These are phyloP conservation scores for Diutina siamensis DNA, from an alignment of 1,139 yeast genomes.

Conservation along the genomic window DNA sequence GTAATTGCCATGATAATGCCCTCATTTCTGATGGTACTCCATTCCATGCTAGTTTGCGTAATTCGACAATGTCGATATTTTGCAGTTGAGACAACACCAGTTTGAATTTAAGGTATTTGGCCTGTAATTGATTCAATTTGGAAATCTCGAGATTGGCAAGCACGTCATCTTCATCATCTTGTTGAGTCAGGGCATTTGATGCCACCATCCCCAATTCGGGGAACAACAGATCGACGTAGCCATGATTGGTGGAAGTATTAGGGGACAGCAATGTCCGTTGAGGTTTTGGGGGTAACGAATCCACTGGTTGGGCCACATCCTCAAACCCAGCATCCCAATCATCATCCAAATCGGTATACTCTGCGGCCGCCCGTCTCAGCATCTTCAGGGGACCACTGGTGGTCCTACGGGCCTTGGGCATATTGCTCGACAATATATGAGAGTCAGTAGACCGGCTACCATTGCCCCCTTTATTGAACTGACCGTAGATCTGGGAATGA, in stretches of 20 bases:
- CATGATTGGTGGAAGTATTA: neutral
- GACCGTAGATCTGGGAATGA: constrained; percentile 32
- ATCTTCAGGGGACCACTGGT: neutral
- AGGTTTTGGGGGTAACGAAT: neutral
- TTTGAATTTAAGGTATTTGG: constrained; percentile 58
- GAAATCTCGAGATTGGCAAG: constrained; percentile 35
- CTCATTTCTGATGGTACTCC: constrained; percentile 81
- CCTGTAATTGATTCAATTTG: constrained; percentile 45
- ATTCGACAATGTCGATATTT: constrained; percentile 40
- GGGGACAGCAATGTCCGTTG: neutral
- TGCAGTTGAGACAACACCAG: constrained; percentile 42
- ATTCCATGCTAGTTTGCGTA: constrained; percentile 81
- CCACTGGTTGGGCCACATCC: constrained; percentile 16
- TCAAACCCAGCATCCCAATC: constrained; percentile 89
- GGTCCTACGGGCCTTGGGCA: neutral
- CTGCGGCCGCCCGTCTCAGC: constrained; percentile 3
- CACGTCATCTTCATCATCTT: constrained; percentile 16
- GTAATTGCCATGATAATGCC: constrained; percentile 80
- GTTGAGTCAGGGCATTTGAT: neutral
- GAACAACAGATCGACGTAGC: constrained; percentile 5
- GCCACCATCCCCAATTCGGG: constrained; percentile 1
- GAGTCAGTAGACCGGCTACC: constrained; percentile 6
- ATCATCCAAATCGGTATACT: constrained; percentile 62
- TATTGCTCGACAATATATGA: neutral
- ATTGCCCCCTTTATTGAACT: constrained; percentile 10